Conservation (phyloP, 202 grass and related monocot species). For the Zoysia matrella region DNA sequence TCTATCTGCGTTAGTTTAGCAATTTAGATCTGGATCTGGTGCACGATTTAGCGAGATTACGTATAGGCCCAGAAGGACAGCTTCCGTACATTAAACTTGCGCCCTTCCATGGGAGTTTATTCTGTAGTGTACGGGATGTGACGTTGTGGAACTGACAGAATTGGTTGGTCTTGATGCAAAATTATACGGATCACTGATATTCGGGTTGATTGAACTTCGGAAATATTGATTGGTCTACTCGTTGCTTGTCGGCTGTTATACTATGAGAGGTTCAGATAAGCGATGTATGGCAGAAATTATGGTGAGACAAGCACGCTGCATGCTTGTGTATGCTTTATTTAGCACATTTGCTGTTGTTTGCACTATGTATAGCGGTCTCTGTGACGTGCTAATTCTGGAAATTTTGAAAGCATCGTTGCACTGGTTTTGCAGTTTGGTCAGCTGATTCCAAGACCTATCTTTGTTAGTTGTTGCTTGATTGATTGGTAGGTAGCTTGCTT, state of each 20-base stretch:
- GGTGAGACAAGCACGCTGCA: not conserved
- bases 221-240: slow-evolving; percentile 18
- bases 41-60: not conserved
- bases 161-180: too few species aligned
- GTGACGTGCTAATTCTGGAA: slow-evolving; percentile 40
- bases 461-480: not conserved
- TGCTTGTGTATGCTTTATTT: slow-evolving; percentile 23
- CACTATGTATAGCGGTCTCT: not conserved
- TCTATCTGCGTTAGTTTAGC: not conserved
- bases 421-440: not conserved
- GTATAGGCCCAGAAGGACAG: too few species aligned
- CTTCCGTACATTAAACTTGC: too few species aligned
- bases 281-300: slow-evolving; percentile 2
- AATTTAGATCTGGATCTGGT: slow-evolving; percentile 52
- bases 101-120: too few species aligned
- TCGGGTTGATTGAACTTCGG: too few species aligned
- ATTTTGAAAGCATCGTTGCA: not conserved
- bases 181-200: too few species aligned
- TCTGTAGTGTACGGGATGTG: too few species aligned
- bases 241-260: not conserved
- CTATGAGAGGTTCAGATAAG: not conserved
- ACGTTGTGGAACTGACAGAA: not conserved
- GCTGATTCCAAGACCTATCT: not conserved
- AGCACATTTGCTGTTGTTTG: slow-evolving; percentile 6
- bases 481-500: too few species aligned